phyloP scores from a whole-genome alignment of 371 early-diverging fungal species.

The Mortierella sp. region DNA sequence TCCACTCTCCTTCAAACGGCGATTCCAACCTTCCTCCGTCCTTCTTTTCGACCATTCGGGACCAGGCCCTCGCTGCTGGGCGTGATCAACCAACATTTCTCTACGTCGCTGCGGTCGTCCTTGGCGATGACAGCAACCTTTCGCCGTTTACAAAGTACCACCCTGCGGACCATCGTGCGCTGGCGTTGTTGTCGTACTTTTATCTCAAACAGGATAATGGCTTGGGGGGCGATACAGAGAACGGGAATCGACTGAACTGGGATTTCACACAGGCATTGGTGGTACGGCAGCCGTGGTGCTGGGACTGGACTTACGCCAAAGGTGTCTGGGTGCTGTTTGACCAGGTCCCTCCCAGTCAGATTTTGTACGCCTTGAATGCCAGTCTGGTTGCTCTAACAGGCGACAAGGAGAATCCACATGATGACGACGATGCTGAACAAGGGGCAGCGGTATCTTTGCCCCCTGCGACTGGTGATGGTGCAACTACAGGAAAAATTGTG shows the following conservation, averaged over 20 bases:
- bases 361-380: slow-evolving; percentile 83
- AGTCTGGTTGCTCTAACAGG: slow-evolving; percentile 79
- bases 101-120: slow-evolving; percentile 33
- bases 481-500: background rate
- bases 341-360: slow-evolving; percentile 77
- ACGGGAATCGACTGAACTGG: slow-evolving; percentile 61
- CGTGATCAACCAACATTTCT: slow-evolving; percentile 16
- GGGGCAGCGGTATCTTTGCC: background rate
- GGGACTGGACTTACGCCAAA: slow-evolving; percentile 71
- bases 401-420: slow-evolving; percentile 49
- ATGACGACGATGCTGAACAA: slow-evolving; percentile 12
- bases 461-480: background rate
- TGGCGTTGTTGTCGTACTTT: slow-evolving; percentile 66
- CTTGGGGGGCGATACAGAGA: background rate
- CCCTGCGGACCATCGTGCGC: slow-evolving; percentile 69
- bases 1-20: slow-evolving; percentile 52
- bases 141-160: slow-evolving; percentile 62
- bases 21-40: slow-evolving; percentile 57
- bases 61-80: slow-evolving; percentile 20
- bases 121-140: slow-evolving; percentile 44
- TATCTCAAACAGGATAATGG: slow-evolving; percentile 28
- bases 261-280: slow-evolving; percentile 66
- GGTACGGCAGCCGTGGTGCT: slow-evolving; percentile 68
- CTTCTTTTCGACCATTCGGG: slow-evolving; percentile 48
- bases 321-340: slow-evolving; percentile 70